Conservation (phyloP, 2,329 filamentous ascomycete genomes). For the Teratosphaeria viscida region DNA sequence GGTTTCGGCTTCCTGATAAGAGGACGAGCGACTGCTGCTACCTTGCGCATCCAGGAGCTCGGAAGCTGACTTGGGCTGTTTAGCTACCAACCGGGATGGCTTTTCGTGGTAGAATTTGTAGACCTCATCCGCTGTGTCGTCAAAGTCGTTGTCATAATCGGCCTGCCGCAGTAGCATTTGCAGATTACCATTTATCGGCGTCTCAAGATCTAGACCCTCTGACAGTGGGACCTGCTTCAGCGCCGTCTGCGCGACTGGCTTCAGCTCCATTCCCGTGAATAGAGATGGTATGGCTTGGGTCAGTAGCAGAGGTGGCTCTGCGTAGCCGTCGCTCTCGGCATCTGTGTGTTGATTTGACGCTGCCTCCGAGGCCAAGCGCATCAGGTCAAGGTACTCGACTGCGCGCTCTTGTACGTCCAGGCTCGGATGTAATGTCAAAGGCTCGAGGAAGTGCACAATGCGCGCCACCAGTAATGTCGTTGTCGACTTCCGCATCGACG, state of each 20-base stretch:
- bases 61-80: constrained; percentile 19
- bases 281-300: constrained; percentile 84
- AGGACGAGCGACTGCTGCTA: constrained; percentile 20
- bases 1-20: constrained; percentile 35
- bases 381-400: constrained; percentile 82
- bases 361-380: constrained; percentile 79
- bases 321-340: constrained; percentile 54
- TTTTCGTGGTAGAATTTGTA: constrained; percentile 38
- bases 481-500: constrained; percentile 59
- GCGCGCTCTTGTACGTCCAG: constrained; percentile 92
- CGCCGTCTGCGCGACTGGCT: constrained; percentile 74
- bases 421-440: constrained; percentile 67
- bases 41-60: neutral
- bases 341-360: constrained; percentile 52
- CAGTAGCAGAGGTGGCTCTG: constrained; percentile 68
- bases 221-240: constrained; percentile 80
- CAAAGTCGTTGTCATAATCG: constrained; percentile 33
- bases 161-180: constrained; percentile 51
- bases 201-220: constrained; percentile 64
- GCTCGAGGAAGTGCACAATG: constrained; percentile 71
- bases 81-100: constrained; percentile 32
- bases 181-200: constrained; percentile 69
- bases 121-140: constrained; percentile 32
- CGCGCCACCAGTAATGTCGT: constrained; percentile 69
- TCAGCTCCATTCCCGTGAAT: constrained; percentile 78